Evolutionary conservation across 352 stramenopile genomes (phyloP).

Genomic region (Phytophthora brassicae): DNA sequence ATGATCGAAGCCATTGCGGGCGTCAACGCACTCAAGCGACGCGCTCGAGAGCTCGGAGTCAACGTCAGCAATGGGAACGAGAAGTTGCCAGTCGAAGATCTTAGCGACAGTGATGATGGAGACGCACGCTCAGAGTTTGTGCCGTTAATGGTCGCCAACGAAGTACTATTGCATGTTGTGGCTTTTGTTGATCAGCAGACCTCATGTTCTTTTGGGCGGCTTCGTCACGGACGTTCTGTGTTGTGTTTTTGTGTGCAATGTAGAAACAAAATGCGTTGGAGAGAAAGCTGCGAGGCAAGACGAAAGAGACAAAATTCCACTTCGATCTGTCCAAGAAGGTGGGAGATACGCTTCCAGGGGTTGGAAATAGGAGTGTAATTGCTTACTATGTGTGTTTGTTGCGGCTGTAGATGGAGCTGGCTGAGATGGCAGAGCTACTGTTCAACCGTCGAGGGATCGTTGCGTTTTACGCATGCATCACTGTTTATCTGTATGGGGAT

Average conservation of each 20-base stretch:
- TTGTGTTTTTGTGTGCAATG: slow-evolving; percentile 15
- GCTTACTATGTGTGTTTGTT: background rate
- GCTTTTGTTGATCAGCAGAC: slow-evolving; percentile 8
- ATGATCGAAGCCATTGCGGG: slow-evolving; percentile 85
- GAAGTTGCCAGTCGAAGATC: slow-evolving; percentile 30
- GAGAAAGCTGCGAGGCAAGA: slow-evolving; percentile 46
- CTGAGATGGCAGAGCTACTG: slow-evolving; percentile 80
- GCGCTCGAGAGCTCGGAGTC: slow-evolving; percentile 42
- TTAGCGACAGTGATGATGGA: slow-evolving; percentile 37
- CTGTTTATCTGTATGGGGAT: slow-evolving; percentile 87
- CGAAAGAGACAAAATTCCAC: slow-evolving; percentile 39
- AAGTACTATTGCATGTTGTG: slow-evolving; percentile 51
- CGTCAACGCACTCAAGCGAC: slow-evolving; percentile 74
- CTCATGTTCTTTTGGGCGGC: slow-evolving; percentile 20
- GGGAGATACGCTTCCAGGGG: background rate
- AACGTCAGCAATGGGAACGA: slow-evolving; percentile 23
- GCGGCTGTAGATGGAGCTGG: slow-evolving; percentile 71
- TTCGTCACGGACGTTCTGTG: slow-evolving; percentile 23
- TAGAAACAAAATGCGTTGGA: slow-evolving; percentile 62
- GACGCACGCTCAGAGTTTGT: slow-evolving; percentile 71
- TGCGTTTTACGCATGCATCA: slow-evolving; percentile 80
- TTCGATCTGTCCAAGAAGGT: slow-evolving; percentile 84
- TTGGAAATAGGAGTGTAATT: background rate
- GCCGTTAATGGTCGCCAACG: slow-evolving; percentile 70
- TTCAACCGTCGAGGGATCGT: slow-evolving; percentile 67